Conservation (phyloP, 2,329 filamentous ascomycete genomes). For the Lasiodiplodia sp. region DNA sequence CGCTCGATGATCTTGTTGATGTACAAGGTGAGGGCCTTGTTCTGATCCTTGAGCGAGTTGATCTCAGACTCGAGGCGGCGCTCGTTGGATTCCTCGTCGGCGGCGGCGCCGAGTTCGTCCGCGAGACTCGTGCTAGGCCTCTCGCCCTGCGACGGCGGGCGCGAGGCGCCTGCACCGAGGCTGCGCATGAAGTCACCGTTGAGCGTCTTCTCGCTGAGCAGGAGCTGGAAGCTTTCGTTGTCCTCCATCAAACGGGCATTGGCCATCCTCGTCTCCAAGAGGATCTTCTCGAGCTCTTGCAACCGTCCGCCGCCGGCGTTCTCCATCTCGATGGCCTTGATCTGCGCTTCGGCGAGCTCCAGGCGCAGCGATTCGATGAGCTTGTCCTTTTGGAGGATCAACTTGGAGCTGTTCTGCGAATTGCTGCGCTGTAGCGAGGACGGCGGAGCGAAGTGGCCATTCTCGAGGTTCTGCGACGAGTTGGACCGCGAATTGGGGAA, state of each 20-base stretch:
- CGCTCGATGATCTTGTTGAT: slow-evolving; percentile 99
- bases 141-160: slow-evolving; percentile 41
- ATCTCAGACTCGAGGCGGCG: slow-evolving; percentile 80
- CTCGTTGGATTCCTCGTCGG: slow-evolving; percentile 53
- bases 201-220: slow-evolving; percentile 92
- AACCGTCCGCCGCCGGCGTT: slow-evolving; percentile 88
- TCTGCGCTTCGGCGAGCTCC: slow-evolving; percentile 92
- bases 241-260: slow-evolving; percentile 98
- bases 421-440: slow-evolving; percentile 86
- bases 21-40: slow-evolving; percentile 95
- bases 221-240: slow-evolving; percentile 96
- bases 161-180: slow-evolving; percentile 38
- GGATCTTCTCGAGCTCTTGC: slow-evolving; percentile 86
- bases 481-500: slow-evolving; percentile 49
- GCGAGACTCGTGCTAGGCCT: slow-evolving; percentile 58
- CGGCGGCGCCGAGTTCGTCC: slow-evolving; percentile 80
- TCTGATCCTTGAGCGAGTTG: slow-evolving; percentile 84
- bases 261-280: slow-evolving; percentile 92
- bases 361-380: slow-evolving; percentile 90
- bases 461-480: slow-evolving; percentile 73
- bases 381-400: slow-evolving; percentile 94
- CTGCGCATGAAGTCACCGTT: slow-evolving; percentile 87
- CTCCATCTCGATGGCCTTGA: slow-evolving; percentile 93
- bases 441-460: slow-evolving; percentile 83
- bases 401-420: slow-evolving; percentile 86